Conservation (phyloP, 192 early-diverging fungal genomes). For the Spizellomyces punctatus region DNA sequence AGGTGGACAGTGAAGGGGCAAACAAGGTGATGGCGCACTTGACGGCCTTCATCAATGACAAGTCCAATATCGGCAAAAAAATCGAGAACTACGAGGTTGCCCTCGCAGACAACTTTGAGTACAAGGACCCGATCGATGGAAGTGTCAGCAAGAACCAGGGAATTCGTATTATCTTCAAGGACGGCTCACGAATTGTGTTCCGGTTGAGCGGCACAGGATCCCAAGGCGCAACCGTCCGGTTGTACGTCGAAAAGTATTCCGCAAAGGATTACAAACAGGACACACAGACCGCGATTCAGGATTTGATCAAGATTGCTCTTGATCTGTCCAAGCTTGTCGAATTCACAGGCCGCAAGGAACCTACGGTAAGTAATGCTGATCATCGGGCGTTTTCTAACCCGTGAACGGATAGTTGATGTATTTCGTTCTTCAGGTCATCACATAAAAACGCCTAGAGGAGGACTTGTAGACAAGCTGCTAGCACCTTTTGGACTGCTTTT, state of each 20-base stretch:
- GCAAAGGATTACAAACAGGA: slow-evolving; percentile 64
- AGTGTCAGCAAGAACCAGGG: slow-evolving; percentile 85
- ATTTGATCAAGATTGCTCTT: slow-evolving; percentile 83
- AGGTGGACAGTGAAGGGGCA: slow-evolving; percentile 81
- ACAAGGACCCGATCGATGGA: slow-evolving; percentile 90
- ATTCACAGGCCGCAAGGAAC: slow-evolving; percentile 84
- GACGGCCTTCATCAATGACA: slow-evolving; percentile 53
- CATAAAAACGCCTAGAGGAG: neutral
- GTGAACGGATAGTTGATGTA: neutral
- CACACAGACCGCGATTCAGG: slow-evolving; percentile 84
- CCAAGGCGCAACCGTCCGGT: slow-evolving; percentile 92
- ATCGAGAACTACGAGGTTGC: slow-evolving; percentile 67
- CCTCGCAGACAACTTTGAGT: slow-evolving; percentile 86
- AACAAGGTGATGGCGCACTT: slow-evolving; percentile 78
- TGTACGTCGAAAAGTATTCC: slow-evolving; percentile 94
- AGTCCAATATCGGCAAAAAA: slow-evolving; percentile 60
- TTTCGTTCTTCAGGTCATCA: neutral
- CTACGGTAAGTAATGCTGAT: slow-evolving; percentile 64
- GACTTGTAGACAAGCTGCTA: too few species aligned
- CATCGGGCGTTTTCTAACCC: neutral
- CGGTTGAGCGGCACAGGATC: slow-evolving; percentile 92
- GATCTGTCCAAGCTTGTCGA: slow-evolving; percentile 73
- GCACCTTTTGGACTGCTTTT: too few species aligned
- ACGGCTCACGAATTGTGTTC: slow-evolving; percentile 90
- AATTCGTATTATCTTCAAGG: slow-evolving; percentile 86